phyloP scores from a whole-genome alignment of 1,284 basidiomycete genomes.

The Austroboletus niveus region DNA sequence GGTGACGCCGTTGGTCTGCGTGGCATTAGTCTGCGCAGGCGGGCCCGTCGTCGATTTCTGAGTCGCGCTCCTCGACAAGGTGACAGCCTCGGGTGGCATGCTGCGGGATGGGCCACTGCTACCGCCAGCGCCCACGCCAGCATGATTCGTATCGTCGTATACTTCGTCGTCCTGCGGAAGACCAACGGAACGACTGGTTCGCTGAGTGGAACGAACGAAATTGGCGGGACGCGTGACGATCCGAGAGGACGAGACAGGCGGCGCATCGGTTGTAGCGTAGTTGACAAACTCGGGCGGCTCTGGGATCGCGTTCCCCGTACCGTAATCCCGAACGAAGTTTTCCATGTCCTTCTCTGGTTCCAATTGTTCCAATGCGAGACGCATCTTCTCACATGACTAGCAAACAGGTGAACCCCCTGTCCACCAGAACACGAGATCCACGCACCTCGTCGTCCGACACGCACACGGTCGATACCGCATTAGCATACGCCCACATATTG shows the following conservation, averaged over 20 bases:
- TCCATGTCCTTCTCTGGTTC: constrained; percentile 84
- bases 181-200: constrained; percentile 34
- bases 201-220: constrained; percentile 57
- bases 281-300: constrained; percentile 83
- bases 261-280: constrained; percentile 63
- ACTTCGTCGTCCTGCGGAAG: constrained; percentile 44
- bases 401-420: not conserved
- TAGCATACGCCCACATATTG: constrained; percentile 95
- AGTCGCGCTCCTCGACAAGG: constrained; percentile 27
- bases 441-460: constrained; percentile 93
- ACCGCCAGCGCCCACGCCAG: constrained; percentile 64
- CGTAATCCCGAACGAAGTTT: constrained; percentile 81
- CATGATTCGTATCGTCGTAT: constrained; percentile 47
- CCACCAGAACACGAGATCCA: constrained; percentile 11
- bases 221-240: constrained; percentile 54
- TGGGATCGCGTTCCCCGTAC: constrained; percentile 82
- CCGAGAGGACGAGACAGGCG: constrained; percentile 55
- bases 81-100: constrained; percentile 9
- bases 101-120: constrained; percentile 28
- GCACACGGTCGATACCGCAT: constrained; percentile 93
- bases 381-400: constrained; percentile 87
- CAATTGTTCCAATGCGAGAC: constrained; percentile 79
- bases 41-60: constrained; percentile 23
- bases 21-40: constrained; percentile 19
- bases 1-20: constrained; percentile 15